Base-by-base conservation (phyloP, 2,329 filamentous ascomycete genomes). In the Alternaria longipes region DNA sequence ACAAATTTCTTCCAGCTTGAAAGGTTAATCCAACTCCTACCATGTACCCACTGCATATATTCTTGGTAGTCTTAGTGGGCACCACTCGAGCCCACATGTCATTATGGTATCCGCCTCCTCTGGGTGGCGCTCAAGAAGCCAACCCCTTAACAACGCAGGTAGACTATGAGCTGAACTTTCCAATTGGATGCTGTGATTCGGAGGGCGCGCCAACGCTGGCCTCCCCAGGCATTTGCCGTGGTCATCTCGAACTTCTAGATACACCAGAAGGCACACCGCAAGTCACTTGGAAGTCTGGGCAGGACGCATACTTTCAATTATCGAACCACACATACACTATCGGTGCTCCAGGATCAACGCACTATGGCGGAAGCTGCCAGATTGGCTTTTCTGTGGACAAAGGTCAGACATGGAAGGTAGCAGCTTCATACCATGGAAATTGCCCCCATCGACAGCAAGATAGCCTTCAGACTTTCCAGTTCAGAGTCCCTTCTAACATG, bases 341-440 rank as follows among this genome's bases (percentile, higher is more conserved):
- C 3, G 63, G 67, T 49, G 46, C 59, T 8, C 68, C 66, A 18
- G 68, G 65, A 16, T 76, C 78, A 28, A 83, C 78, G 40, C 20
- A 56, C 46, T 56, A 56, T 58, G 80, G 81, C 24, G 80, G 81
- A 50, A 79, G 74, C 24, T 82, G 80, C 64, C 79, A 83, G 59
- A 74, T 81, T 24, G 80, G 81, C 4, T 79, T 81, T 64, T 79
- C 74, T 36, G 64, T 72, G 18, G 80, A 83, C 57, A 67, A 71
- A 49, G 81, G 81, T 56, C 68, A 76, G 56, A 81, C 75, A 2
- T 83, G 81, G 72, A 76, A 76, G 50, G 80, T 81, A 8, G 79
- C 75, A 8, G 78, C 75, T 16, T 79, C 73, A 22, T 83, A 79
- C 67, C 75, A 82, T 62, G 80, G 81, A 14, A 78, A 82, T 62